A percentile compares a stretch with the other conserved stretches of the same genome.
These are phyloP conservation scores for Gnaphalium uliginosum DNA, from an alignment of 129 eudicot species.

Conservation along the genomic window DNA sequence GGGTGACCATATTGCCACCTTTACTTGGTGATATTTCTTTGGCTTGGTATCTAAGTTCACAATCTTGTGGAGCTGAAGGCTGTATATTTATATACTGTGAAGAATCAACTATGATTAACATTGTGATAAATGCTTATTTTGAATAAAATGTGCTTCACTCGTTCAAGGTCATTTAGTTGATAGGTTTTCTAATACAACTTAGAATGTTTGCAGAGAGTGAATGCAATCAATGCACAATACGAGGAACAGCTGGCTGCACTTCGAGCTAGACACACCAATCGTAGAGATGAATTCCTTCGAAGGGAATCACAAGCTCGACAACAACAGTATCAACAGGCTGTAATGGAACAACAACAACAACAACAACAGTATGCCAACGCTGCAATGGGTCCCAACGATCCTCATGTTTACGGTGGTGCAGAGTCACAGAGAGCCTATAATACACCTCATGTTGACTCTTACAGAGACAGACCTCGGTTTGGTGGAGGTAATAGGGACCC, in stretches of 20 bases:
- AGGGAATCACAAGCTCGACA: constrained; percentile 62
- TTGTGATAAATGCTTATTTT: neutral
- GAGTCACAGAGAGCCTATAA: constrained; percentile 49
- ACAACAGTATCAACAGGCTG: constrained; percentile 62
- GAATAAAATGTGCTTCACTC: neutral
- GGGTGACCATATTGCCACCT: neutral
- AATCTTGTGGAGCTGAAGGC: neutral
- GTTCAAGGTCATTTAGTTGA: neutral
- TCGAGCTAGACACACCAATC: constrained; percentile 51
- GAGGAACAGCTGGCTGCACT: constrained; percentile 67
- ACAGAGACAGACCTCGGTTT: constrained; percentile 58
- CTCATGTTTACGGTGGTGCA: constrained; percentile 42
- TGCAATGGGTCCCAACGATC: constrained; percentile 37
- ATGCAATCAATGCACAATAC: constrained; percentile 56
- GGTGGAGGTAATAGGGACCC: constrained; percentile 49
- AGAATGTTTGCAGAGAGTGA: constrained; percentile 50
- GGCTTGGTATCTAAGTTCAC: constrained; percentile 14
- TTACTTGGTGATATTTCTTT: neutral
- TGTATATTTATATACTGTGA: neutral
- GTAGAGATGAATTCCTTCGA: constrained; percentile 56
- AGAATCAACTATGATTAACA: neutral
- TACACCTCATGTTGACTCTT: constrained; percentile 49
- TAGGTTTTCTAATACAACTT: constrained; percentile 19
- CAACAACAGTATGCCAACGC: constrained; percentile 36
- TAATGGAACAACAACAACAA: constrained; percentile 42